A percentile compares a stretch with the other conserved stretches of the same genome.
Evolutionary conservation across 805 yeast genomes (phyloP).

Genomic region (Yamadazyma sp.): DNA sequence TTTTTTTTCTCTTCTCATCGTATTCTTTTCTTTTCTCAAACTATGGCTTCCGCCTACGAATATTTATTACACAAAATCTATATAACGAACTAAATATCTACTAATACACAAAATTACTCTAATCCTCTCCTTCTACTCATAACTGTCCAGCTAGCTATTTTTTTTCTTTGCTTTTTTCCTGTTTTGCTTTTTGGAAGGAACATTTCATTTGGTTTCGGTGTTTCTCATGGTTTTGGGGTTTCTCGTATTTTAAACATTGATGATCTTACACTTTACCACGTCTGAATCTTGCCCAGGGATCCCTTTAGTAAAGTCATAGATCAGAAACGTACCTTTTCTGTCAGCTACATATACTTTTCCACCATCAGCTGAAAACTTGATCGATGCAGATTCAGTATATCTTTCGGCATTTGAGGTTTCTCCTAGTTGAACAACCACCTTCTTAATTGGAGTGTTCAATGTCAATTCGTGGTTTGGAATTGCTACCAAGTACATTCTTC

Average conservation of each 20-base stretch:
- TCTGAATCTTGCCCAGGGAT: conserved; percentile 64
- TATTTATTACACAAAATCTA: too few species aligned
- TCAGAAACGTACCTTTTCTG: conserved; percentile 72
- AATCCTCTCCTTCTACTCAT: too few species aligned
- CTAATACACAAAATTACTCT: too few species aligned
- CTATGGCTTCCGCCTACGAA: too few species aligned
- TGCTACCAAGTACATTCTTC: conserved; percentile 66
- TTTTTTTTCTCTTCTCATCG: too few species aligned
- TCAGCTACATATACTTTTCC: conserved; percentile 74
- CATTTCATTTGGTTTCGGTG: too few species aligned
- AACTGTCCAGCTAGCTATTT: too few species aligned
- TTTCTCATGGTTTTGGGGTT: too few species aligned
- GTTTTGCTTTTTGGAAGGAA: too few species aligned
- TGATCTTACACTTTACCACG: conserved; percentile 63
- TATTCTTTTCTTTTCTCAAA: too few species aligned
- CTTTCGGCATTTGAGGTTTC: conserved; percentile 76
- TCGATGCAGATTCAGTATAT: conserved; percentile 71
- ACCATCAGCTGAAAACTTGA: conserved; percentile 77
- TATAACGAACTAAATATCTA: too few species aligned
- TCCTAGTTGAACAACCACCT: conserved; percentile 64
- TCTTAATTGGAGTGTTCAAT: conserved; percentile 21
- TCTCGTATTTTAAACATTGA: conserved; percentile 27
- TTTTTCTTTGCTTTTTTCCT: too few species aligned
- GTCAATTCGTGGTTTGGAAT: conserved; percentile 46
- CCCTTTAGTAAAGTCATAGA: conserved; percentile 88